A percentile compares a stretch with the other conserved stretches of the same genome.
Conservation (phyloP, 106 monocot genomes). For the Phalaenopsis equestris region DNA sequence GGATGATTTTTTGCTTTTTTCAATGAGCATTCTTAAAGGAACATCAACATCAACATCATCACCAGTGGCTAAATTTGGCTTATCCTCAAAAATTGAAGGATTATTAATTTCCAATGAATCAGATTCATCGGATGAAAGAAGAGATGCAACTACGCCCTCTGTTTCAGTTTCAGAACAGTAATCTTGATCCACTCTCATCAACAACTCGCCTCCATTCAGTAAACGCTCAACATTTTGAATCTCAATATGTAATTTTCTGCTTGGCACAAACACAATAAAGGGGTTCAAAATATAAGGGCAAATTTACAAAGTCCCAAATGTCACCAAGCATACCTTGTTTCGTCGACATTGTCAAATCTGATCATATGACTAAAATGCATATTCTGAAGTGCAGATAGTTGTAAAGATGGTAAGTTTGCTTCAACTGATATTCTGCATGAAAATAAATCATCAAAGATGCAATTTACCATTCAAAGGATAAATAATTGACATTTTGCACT, state of each 20-base stretch:
- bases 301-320: neutral
- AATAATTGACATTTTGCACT: neutral
- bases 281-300: neutral
- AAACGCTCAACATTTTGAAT: slow-evolving; percentile 53
- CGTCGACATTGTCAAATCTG: slow-evolving; percentile 87
- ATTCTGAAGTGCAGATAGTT: slow-evolving; percentile 79
- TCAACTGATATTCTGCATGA: slow-evolving; percentile 64
- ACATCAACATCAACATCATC: slow-evolving; percentile 42
- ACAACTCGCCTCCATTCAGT: slow-evolving; percentile 25
- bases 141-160: slow-evolving; percentile 49
- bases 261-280: slow-evolving; percentile 11
- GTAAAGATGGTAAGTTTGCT: slow-evolving; percentile 50
- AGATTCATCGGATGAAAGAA: slow-evolving; percentile 11
- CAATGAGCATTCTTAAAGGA: slow-evolving; percentile 46
- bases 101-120: slow-evolving; percentile 17
- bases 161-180: slow-evolving; percentile 94
- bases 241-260: slow-evolving; percentile 76
- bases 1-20: slow-evolving; percentile 17
- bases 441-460: neutral
- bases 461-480: neutral
- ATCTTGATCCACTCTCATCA: slow-evolving; percentile 27
- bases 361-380: slow-evolving; percentile 99
- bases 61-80: neutral
- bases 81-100: slow-evolving; percentile 10
- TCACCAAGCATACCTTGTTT: slow-evolving; percentile 53